Base-by-base conservation (phyloP, 495 filamentous ascomycete species). In the Penicillium lagena region DNA sequence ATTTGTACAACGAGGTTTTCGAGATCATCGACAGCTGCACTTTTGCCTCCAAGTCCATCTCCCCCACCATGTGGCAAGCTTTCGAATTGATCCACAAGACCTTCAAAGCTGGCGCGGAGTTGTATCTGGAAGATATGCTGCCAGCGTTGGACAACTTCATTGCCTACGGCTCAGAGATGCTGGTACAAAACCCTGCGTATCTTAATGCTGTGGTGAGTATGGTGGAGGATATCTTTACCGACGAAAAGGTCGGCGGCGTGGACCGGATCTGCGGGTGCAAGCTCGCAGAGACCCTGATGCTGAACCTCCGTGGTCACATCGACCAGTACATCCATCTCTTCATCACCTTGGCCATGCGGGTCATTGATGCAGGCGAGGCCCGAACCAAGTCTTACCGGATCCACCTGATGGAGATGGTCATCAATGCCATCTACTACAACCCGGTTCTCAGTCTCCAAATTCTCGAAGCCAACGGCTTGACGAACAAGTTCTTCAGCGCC, bases 1-100 rank as follows among this genome's bases (percentile, higher is more conserved):
- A 98, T 67, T 71, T 98, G 1, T 97, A 95, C 65, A 97, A 96
- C 58, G 93, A 98, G 57, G 80, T 96, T 10, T 98, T 98, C 56
- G 93, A 98, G 66, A 98, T 98, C 55, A 94, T 98, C 54, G 93
- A 98, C 62, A 95, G 88, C 74, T 98, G 94, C 70, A 98, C 94
- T n/a, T 98, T 97, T 59, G 85, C 93, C 12, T 90, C 93, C 31
- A 98, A 97, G 70, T 76, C 78, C 31, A 96, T 98, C 47, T 95
- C 93, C 4, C 82, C 86, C 15, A 95, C 85, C 29, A 98, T 98
- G 93, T 98, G 93, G 93, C 81, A 89, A 58, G 90, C 94, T 2
- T 98, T 98, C 54, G 89, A 90, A 65, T 81, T 97, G 28, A 93
- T 98, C 47, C 94, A 97, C 63, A 79, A 86, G 51, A 95, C 91